Base-by-base conservation (phyloP, 768 basidiomycete species). In the Lactarius vividus region DNA sequence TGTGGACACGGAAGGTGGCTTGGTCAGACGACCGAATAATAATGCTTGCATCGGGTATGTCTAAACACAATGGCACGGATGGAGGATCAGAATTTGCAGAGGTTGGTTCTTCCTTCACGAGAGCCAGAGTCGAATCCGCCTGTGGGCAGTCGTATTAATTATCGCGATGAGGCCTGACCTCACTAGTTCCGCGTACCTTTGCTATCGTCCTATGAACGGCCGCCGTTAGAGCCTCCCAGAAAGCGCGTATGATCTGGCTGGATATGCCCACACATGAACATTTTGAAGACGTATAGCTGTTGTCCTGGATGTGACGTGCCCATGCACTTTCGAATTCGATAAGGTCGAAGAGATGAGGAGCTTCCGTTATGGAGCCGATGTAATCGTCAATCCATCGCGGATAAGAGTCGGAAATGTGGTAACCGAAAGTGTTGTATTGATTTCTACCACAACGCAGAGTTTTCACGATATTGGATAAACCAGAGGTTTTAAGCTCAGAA, bases 1-100 rank as follows among this genome's bases (percentile, higher is more conserved):
- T 71, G 65, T 72, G 74, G 33, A 74, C 74, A 37, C 63, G 71
- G 67, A 76, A 77, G 60, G 4, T 26, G 13, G 15, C 49, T 52
- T 28, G 23, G 13, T 52, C 49, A 26, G 49, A 52, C 4, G 49
- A 52, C 26, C 23, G 49, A 26, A 52, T 0, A 7, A 52, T 52
- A 15, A 52, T 52, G 28, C 23, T 7, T 52, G 49, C 49, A 52
- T 52, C 49, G 5, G 49, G 49, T 4, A 52, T 7, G 23, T 26
- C 26, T 26, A 26, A 26, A 52, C 49, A 52, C 23, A 52, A 26
- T 3, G 49, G 49, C 2, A 7, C 6, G 5, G 13, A 28, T 52
- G 49, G 26, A 26, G 37, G 8, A 28, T n/a, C 9, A 15, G 8
- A 49, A 7, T 20, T n/a, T 56, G 35, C 40, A 1, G 15, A 15